Evolutionary conservation across 2,329 filamentous ascomycete species (phyloP).

Genomic region (Cercospora zeina): DNA sequence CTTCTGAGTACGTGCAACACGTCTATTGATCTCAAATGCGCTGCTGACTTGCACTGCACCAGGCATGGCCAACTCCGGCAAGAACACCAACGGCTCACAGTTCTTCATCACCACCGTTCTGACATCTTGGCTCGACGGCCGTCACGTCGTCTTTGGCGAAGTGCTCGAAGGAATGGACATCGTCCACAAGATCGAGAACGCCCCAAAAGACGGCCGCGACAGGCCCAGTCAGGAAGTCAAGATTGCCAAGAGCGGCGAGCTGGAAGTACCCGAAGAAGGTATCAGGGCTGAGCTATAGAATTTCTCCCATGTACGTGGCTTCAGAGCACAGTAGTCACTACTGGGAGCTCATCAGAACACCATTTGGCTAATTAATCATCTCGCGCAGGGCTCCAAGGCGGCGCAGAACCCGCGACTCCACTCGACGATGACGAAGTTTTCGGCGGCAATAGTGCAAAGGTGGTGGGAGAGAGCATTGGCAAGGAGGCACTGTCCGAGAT

Average conservation of each 20-base stretch:
- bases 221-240: slow-evolving; percentile 69
- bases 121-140: slow-evolving; percentile 79
- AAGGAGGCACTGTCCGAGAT: slow-evolving; percentile 18
- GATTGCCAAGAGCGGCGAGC: slow-evolving; percentile 80
- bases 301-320: slow-evolving; percentile 15
- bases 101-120: slow-evolving; percentile 88
- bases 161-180: slow-evolving; percentile 83
- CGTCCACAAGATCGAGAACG: slow-evolving; percentile 75
- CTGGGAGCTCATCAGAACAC: slow-evolving; percentile 9
- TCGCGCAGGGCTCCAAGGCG: slow-evolving; percentile 48
- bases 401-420: slow-evolving; percentile 44
- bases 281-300: slow-evolving; percentile 84
- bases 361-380: slow-evolving; percentile 10
- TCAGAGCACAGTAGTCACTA: slow-evolving; percentile 12
- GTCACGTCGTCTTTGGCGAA: slow-evolving; percentile 85
- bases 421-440: slow-evolving; percentile 46
- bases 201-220: slow-evolving; percentile 64
- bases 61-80: slow-evolving; percentile 81
- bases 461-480: slow-evolving; percentile 16
- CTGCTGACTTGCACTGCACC: slow-evolving; percentile 17
- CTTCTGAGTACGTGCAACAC: slow-evolving; percentile 60
- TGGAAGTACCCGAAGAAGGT: slow-evolving; percentile 85
- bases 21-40: not conserved
- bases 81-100: slow-evolving; percentile 84
- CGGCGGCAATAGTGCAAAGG: slow-evolving; percentile 13